These are phyloP conservation scores for Deinandra increscens DNA, from an alignment of 129 eudicot species.

Conservation along the genomic window DNA sequence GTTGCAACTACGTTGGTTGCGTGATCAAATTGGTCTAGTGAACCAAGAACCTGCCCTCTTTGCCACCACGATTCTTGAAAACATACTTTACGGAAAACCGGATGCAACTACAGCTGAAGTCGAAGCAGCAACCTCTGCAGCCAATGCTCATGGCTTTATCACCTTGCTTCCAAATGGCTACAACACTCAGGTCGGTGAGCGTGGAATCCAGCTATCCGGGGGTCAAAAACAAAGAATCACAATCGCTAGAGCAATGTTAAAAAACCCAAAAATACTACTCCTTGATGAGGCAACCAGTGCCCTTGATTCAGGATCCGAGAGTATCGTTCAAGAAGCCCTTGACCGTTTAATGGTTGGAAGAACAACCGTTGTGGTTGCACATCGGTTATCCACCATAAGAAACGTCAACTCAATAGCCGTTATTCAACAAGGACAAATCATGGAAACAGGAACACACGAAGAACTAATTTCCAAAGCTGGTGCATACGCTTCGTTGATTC, in stretches of 20 bases:
- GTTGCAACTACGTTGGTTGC: conserved; percentile 79
- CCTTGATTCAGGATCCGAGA: conserved; percentile 86
- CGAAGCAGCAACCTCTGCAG: conserved; percentile 88
- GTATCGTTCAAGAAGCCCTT: conserved; percentile 95
- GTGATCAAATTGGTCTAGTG: conserved; percentile 90
- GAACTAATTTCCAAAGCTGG: conserved; percentile 81
- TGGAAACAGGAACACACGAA: conserved; percentile 92
- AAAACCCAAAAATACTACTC: conserved; percentile 86
- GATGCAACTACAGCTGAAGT: conserved; percentile 79
- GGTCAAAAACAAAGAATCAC: conserved; percentile 98
- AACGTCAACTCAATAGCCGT: conserved; percentile 90
- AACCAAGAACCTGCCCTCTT: conserved; percentile 99
- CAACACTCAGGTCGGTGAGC: conserved; percentile 97
- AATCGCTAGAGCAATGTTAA: conserved; percentile 94
- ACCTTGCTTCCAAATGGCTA: conserved; percentile 89
- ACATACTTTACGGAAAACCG: conserved; percentile 87
- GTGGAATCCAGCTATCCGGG: conserved; percentile 95
- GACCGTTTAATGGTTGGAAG: conserved; percentile 94
- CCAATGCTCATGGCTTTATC: conserved; percentile 94
- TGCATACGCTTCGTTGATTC: conserved; percentile 76
- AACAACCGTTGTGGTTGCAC: conserved; percentile 94
- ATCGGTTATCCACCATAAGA: conserved; percentile 92
- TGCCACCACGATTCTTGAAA: conserved; percentile 97
- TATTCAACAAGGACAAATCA: conserved; percentile 87
- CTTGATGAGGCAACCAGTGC: conserved; percentile 98